A percentile compares a stretch with the other conserved stretches of the same genome.
These are phyloP conservation scores for Russula sp. DNA, from an alignment of 768 basidiomycete genomes.

Conservation along the genomic window DNA sequence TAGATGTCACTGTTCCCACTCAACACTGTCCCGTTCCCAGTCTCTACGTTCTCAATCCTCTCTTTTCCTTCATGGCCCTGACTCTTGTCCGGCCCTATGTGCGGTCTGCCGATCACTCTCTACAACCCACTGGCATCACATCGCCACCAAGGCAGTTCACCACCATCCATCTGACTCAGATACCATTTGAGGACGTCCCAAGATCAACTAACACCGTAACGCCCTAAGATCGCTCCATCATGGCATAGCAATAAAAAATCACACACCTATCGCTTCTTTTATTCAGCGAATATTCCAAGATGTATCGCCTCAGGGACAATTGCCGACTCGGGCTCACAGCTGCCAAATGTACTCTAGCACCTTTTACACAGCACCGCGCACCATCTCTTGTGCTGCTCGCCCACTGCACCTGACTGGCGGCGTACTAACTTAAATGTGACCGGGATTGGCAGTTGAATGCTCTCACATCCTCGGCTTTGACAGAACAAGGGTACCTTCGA, in stretches of 20 bases:
- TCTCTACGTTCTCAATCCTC: background rate
- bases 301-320: background rate
- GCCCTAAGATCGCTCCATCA: background rate
- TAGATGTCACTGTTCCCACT: background rate
- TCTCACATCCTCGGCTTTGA: background rate
- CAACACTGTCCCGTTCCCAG: background rate
- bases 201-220: too few relatives aligned
- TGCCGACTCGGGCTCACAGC: background rate
- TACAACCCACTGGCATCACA: too few relatives aligned
- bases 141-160: background rate
- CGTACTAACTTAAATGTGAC: background rate
- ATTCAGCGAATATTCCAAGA: background rate
- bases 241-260: background rate
- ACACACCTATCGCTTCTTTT: background rate
- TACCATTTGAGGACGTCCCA: background rate
- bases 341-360: background rate
- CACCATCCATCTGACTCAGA: too few relatives aligned
- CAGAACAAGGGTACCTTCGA: background rate
- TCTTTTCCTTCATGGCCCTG: background rate
- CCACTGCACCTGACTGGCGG: background rate
- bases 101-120: background rate
- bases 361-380: background rate
- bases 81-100: background rate
- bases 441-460: background rate
- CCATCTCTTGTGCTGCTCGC: background rate